phyloP scores from a whole-genome alignment of 768 basidiomycete genomes.

The Heimioporus sp. region DNA sequence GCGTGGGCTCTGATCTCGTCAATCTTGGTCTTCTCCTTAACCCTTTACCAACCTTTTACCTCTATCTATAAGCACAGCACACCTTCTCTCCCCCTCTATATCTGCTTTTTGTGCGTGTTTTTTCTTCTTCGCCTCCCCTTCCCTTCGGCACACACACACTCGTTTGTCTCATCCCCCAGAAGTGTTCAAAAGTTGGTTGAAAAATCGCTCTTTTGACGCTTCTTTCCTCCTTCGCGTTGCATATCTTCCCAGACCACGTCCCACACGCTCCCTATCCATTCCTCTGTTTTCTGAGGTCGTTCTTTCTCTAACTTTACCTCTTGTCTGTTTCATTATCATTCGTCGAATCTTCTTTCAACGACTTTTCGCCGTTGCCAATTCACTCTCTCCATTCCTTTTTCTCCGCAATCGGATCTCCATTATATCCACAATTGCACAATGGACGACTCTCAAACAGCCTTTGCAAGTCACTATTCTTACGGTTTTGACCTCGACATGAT shows the following conservation, averaged over 20 bases:
- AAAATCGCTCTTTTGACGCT: constrained; percentile 29
- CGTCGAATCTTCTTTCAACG: constrained; percentile 32
- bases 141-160: constrained; percentile 29
- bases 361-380: constrained; percentile 49
- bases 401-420: constrained; percentile 18
- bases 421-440: constrained; percentile 38
- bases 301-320: constrained; percentile 57
- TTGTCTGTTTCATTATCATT: constrained; percentile 45
- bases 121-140: constrained; percentile 27
- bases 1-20: constrained; percentile 32
- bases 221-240: constrained; percentile 18
- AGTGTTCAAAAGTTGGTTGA: constrained; percentile 27
- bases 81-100: constrained; percentile 26
- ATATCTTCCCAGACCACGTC: constrained; percentile 29
- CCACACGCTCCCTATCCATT: constrained; percentile 45
- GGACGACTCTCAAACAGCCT: constrained; percentile 75
- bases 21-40: constrained; percentile 33
- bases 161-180: constrained; percentile 26
- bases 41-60: constrained; percentile 33
- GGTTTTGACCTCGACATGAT: constrained; percentile 88
- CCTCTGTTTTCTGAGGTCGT: constrained; percentile 36
- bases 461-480: constrained; percentile 71
- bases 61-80: constrained; percentile 41
- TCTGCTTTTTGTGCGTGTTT: constrained; percentile 41
- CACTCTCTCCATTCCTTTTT: constrained; percentile 42